phyloP scores from a whole-genome alignment of 2,329 filamentous ascomycete genomes.

The Penicillium griseofulvum region DNA sequence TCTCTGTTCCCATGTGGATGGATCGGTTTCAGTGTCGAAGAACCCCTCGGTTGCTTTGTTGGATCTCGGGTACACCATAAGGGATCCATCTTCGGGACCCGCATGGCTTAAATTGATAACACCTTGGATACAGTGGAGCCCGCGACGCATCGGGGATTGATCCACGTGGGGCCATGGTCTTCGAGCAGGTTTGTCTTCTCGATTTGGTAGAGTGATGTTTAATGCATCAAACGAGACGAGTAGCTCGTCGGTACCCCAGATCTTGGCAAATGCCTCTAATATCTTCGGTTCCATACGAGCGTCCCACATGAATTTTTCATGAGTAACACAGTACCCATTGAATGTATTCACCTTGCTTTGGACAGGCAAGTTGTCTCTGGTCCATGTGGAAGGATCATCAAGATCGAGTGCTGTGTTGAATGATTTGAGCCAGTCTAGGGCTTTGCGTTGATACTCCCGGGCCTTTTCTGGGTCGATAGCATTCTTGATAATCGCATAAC shows the following conservation, averaged over 20 bases:
- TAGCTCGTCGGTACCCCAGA: constrained; percentile 22
- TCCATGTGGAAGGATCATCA: constrained; percentile 20
- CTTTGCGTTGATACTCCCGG: constrained; percentile 18
- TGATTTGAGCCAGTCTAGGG: constrained; percentile 19
- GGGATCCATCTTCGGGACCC: constrained; percentile 20
- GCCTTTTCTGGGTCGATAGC: constrained; percentile 17
- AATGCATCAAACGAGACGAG: constrained; percentile 21
- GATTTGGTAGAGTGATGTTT: constrained; percentile 21
- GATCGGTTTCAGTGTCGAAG: constrained; percentile 30
- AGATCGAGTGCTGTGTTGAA: constrained; percentile 13
- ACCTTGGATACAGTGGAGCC: constrained; percentile 30
- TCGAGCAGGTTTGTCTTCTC: neutral
- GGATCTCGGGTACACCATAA: constrained; percentile 17
- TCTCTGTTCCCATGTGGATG: constrained; percentile 11
- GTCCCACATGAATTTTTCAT: constrained; percentile 25
- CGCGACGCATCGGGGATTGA: constrained; percentile 25
- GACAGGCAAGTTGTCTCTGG: constrained; percentile 12
- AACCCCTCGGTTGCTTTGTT: constrained; percentile 30
- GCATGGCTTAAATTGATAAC: constrained; percentile 22
- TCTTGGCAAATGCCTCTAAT: constrained; percentile 18
- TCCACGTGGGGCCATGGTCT: constrained; percentile 33
- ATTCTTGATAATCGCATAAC: constrained; percentile 18
- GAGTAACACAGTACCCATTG: constrained; percentile 16
- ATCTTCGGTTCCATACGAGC: constrained; percentile 19
- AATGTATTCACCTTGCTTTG: constrained; percentile 18